These are phyloP conservation scores for Hypoxylon subgilvum DNA, from an alignment of 495 filamentous ascomycete species.

Conservation along the genomic window DNA sequence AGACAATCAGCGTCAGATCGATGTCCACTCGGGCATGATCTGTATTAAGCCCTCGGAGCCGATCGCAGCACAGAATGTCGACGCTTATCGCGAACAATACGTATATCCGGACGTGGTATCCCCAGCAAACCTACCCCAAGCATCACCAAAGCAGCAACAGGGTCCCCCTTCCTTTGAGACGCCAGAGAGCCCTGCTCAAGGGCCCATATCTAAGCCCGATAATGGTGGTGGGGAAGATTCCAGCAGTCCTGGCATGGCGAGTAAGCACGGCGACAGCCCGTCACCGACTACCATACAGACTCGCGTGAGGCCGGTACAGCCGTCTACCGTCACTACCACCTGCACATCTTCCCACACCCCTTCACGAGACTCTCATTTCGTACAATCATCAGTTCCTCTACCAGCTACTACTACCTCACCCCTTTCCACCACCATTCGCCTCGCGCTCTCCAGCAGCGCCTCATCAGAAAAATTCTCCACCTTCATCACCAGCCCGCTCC, in stretches of 20 bases:
- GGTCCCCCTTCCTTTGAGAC: not conserved
- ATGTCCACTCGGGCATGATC: slow-evolving; percentile 22
- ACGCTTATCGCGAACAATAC: slow-evolving; percentile 24
- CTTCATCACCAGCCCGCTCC: not conserved
- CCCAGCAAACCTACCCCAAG: slow-evolving; percentile 4
- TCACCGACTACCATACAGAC: slow-evolving; percentile 5
- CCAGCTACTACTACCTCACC: not conserved
- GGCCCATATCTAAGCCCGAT: slow-evolving; percentile 32
- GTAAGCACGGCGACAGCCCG: not conserved
- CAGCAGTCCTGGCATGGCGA: not conserved
- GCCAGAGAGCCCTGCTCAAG: slow-evolving; percentile 1
- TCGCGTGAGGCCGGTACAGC: slow-evolving; percentile 2
- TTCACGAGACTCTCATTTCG: not conserved
- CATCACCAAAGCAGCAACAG: slow-evolving; percentile 26
- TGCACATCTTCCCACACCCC: not conserved
- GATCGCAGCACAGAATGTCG: not conserved
- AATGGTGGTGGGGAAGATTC: slow-evolving; percentile 9
- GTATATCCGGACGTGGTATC: not conserved
- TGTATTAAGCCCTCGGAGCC: slow-evolving; percentile 33
- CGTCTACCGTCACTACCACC: slow-evolving; percentile 2
- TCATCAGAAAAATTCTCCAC: not conserved
- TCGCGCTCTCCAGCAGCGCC: not conserved
- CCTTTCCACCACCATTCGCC: not conserved
- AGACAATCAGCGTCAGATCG: slow-evolving; percentile 19
- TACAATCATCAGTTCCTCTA: not conserved